A percentile compares a stretch with the other conserved stretches of the same genome.
Evolutionary conservation across 768 basidiomycete genomes (phyloP).

Genomic region (Lactarius deliciosus): DNA sequence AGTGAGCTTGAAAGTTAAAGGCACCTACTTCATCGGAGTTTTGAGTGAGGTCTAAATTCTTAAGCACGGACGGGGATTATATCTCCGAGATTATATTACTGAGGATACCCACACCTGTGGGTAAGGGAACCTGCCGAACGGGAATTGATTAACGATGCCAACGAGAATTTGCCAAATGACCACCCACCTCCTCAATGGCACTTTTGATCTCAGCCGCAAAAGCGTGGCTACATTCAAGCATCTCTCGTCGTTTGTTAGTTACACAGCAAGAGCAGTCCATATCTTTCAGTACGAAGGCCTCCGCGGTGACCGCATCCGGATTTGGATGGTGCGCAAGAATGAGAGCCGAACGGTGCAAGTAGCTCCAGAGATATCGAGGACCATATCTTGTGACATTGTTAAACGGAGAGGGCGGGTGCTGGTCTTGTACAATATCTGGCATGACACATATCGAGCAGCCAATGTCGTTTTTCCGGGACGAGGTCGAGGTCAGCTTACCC

Average conservation of each 20-base stretch:
- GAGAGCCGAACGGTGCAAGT: slow-evolving; percentile 18
- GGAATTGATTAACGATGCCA: neutral
- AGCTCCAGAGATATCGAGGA: slow-evolving; percentile 16
- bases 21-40: neutral
- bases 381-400: neutral
- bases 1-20: neutral
- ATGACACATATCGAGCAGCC: slow-evolving; percentile 3
- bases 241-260: neutral
- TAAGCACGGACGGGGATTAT: neutral
- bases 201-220: slow-evolving; percentile 11
- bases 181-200: slow-evolving; percentile 1
- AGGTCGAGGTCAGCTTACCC: neutral
- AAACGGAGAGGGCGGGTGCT: no score
- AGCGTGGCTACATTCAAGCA: slow-evolving; percentile 10
- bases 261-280: neutral
- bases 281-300: slow-evolving; percentile 11
- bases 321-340: slow-evolving; percentile 16
- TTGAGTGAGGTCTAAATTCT: neutral
- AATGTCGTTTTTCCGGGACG: neutral
- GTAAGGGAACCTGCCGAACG: slow-evolving; percentile 13
- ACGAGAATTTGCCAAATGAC: neutral
- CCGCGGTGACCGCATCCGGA: neutral
- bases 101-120: neutral
- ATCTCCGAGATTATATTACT: neutral
- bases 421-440: neutral